These are phyloP conservation scores for Thermochaetoides thermophila DNA, from an alignment of 495 filamentous ascomycete genomes.

Conservation along the genomic window DNA sequence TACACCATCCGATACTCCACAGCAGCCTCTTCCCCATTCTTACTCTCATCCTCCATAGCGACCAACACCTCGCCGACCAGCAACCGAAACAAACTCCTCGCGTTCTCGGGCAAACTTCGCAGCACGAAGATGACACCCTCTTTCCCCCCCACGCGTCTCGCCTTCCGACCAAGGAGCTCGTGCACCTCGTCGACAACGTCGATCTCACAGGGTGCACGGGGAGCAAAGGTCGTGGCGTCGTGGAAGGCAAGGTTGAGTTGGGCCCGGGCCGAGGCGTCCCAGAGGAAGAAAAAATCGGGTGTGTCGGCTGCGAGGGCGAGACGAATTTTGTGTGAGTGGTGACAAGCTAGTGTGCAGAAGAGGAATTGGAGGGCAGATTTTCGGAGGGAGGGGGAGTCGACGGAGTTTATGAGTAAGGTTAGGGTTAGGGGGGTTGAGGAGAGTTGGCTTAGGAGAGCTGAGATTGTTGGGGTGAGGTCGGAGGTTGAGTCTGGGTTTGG, in stretches of 20 bases:
- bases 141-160: slow-evolving; percentile 70
- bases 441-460: slow-evolving; percentile 38
- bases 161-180: slow-evolving; percentile 67
- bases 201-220: slow-evolving; percentile 50
- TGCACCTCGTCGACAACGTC: slow-evolving; percentile 80
- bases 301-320: slow-evolving; percentile 75
- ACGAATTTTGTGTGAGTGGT: slow-evolving; percentile 50
- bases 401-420: slow-evolving; percentile 68
- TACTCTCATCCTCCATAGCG: slow-evolving; percentile 41
- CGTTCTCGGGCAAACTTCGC: slow-evolving; percentile 80
- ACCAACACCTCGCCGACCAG: slow-evolving; percentile 74
- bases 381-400: slow-evolving; percentile 67
- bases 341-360: slow-evolving; percentile 52
- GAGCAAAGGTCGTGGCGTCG: slow-evolving; percentile 78
- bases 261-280: slow-evolving; percentile 68
- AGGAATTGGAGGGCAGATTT: slow-evolving; percentile 52
- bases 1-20: slow-evolving; percentile 86
- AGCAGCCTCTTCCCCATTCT: slow-evolving; percentile 36
- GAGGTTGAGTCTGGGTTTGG: slow-evolving; percentile 24
- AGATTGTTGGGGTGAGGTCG: slow-evolving; percentile 37
- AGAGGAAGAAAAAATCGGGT: slow-evolving; percentile 72
- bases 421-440: slow-evolving; percentile 25
- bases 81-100: slow-evolving; percentile 67
- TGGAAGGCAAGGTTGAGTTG: slow-evolving; percentile 81
- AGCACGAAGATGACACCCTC: slow-evolving; percentile 89